Base-by-base conservation (phyloP, 306 rosid genomes). In the Alnus glutinosa region DNA sequence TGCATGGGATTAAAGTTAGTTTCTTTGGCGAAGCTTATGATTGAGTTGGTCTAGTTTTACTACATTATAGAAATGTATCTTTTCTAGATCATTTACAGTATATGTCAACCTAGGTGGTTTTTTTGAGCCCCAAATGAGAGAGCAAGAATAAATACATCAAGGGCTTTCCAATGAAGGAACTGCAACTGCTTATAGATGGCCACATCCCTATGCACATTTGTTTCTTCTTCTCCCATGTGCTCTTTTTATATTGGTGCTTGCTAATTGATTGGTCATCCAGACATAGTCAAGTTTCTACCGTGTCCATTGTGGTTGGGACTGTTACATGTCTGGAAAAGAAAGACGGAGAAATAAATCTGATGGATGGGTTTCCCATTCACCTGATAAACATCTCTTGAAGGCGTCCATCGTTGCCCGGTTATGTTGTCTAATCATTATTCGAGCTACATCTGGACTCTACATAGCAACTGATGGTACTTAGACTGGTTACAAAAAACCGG, bases 371-470 rank as follows among this genome's bases (percentile, higher is more conserved):
- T 67, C 71, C 32, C 71, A 39, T 39, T 67, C 5, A 67, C 12
- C 51, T 39, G 71, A 39, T 67, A 16, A 42, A 67, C 5, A 67
- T 39, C 71, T 67, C 7, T 67, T 9, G 50, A 67, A 67, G 71
- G 71, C 3, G 71, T 67, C 71, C 50, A 39, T 67, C 71, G 7
- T 67, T 67, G 71, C 71, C 71, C 30, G 51, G 48, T 7, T 67
- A 0, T 67, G 37, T 67, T 3, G 7, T 39, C 49, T 37, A 39
- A n/a, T 42, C 11, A 16, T 18, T 16, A 37, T 67, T 18, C 1
- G 71, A 67, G 71, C 71, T 67, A 67, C 71, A 67, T 67, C 71
- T 67, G 71, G 71, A 67, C 32, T 67, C 30, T 30, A 39, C 71
- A 67, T 15, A 12, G 32, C 30, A 67, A 16, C 30, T 67, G 18